Evolutionary conservation across 768 basidiomycete genomes (phyloP), one percentile per base, ranked within the genome.

Genomic region (Leccinum subtestaceum): DNA sequence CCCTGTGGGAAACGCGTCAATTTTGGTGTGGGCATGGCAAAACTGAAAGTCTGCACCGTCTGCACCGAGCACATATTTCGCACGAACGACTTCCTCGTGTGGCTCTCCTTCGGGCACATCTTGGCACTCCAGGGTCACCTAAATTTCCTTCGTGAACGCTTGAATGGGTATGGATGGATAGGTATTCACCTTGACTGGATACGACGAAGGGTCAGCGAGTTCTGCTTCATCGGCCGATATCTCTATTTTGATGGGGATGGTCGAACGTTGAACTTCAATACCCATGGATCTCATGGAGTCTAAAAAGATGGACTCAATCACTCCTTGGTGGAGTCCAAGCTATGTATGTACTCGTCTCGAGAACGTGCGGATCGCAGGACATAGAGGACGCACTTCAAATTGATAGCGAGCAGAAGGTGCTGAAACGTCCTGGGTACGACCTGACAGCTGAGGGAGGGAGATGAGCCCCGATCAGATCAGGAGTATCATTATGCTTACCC

Each of bases 31-130:
- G 3, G 23, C 25, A n/a, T 43, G 17, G 23, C 5, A 50, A 25
- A 36, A 53, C 27, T 27, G 48, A 49, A 6, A 10, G 49, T 32
- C 59, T 76, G 49, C 66, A 83, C 88, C 90, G 68, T 93, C 91
- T 21, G 85, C 80, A 2, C 91, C 91, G 31, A 93, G 75, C 2
- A 92, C 85, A 66, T 84, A 93, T 70, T 87, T 90, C 1, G 89
- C 88, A 57, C 76, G 74, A 2, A 91, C 84, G 8, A 81, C 73
- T 67, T 91, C 89, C 10, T 76, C 77, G 5, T 74, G 70, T 11
- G 71, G 57, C 21, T 75, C 65, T 21, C 69, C 75, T 13, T 78
- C 75, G 15, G 64, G 60, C 31, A 34, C 65, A 6, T 65, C 69
- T 9, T 67, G 43, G 40, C 45, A 53, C 46, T 64, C 52, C 19